These are phyloP conservation scores for Exophiala spinifera DNA, from an alignment of 2,329 filamentous ascomycete genomes.

Conservation along the genomic window DNA sequence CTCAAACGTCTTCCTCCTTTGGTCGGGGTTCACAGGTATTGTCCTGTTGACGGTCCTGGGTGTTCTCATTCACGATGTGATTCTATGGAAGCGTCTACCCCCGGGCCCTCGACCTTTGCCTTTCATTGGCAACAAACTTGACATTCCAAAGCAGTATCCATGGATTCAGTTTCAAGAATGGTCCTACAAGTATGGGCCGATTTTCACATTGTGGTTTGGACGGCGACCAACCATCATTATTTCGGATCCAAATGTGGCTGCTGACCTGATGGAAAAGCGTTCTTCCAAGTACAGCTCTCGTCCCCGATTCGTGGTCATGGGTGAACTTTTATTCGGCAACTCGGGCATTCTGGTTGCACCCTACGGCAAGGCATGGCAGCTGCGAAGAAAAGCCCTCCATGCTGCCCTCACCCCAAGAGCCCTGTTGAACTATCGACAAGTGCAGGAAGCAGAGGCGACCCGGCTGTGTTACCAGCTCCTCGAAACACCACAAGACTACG, in stretches of 20 bases:
- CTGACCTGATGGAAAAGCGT: slow-evolving; percentile 40
- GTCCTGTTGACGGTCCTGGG: slow-evolving; percentile 11
- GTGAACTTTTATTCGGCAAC: slow-evolving; percentile 27
- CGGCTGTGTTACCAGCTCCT: slow-evolving; percentile 35
- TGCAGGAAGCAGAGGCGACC: slow-evolving; percentile 34
- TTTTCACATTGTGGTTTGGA: slow-evolving; percentile 30
- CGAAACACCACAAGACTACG: slow-evolving; percentile 33
- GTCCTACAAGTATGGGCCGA: slow-evolving; percentile 36
- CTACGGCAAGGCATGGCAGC: slow-evolving; percentile 42
- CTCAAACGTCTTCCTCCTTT: slow-evolving; percentile 16
- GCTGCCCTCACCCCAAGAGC: slow-evolving; percentile 45
- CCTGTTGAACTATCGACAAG: slow-evolving; percentile 35
- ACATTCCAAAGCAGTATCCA: slow-evolving; percentile 31
- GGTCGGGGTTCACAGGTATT: slow-evolving; percentile 16
- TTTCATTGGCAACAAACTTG: slow-evolving; percentile 35
- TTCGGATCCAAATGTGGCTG: slow-evolving; percentile 34
- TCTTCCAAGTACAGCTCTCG: slow-evolving; percentile 40
- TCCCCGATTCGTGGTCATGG: slow-evolving; percentile 30
- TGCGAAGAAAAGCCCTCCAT: slow-evolving; percentile 36
- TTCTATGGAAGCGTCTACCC: slow-evolving; percentile 27
- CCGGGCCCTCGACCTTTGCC: slow-evolving; percentile 32
- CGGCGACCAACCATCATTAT: slow-evolving; percentile 35
- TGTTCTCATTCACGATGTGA: slow-evolving; percentile 23
- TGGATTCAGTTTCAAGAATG: slow-evolving; percentile 36
- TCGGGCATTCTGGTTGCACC: slow-evolving; percentile 45